phyloP scores from a whole-genome alignment of 2,329 filamentous ascomycete genomes.

The Clonostachys sp. region DNA sequence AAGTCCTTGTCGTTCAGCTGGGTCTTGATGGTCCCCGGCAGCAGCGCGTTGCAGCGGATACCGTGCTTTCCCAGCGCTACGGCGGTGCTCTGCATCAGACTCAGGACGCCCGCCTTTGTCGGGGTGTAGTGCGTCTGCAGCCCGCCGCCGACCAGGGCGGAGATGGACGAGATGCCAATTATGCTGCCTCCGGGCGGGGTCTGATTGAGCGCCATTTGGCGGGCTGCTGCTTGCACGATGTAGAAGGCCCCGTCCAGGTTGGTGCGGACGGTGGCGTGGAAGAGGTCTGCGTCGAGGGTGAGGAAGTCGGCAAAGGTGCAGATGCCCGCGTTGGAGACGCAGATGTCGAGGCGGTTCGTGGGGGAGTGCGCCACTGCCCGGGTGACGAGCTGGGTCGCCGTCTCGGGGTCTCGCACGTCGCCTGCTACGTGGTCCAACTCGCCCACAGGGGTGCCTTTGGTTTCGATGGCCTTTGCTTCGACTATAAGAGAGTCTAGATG shows the following conservation, averaged over 20 bases:
- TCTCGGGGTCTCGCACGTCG: slow-evolving; percentile 72
- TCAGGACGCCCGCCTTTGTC: slow-evolving; percentile 78
- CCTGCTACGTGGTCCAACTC: slow-evolving; percentile 65
- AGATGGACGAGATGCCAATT: slow-evolving; percentile 71
- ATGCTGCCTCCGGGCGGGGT: slow-evolving; percentile 70
- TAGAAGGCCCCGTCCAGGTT: slow-evolving; percentile 91
- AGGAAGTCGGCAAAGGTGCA: slow-evolving; percentile 88
- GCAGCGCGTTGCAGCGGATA: slow-evolving; percentile 77
- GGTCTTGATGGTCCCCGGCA: slow-evolving; percentile 80
- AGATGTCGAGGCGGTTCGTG: slow-evolving; percentile 60
- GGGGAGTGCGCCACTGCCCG: slow-evolving; percentile 51
- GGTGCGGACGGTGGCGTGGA: slow-evolving; percentile 66
- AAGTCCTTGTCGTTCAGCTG: slow-evolving; percentile 83
- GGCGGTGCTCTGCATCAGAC: slow-evolving; percentile 78
- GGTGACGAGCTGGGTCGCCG: slow-evolving; percentile 63
- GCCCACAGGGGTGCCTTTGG: slow-evolving; percentile 40
- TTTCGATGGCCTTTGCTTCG: slow-evolving; percentile 42
- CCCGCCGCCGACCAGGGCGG: slow-evolving; percentile 72
- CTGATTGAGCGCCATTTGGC: slow-evolving; percentile 68
- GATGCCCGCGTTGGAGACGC: slow-evolving; percentile 84
- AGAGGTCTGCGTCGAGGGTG: slow-evolving; percentile 65
- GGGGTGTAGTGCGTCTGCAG: slow-evolving; percentile 83
- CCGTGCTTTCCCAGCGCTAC: slow-evolving; percentile 71
- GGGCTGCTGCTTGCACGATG: slow-evolving; percentile 76
- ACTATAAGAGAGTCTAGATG: slow-evolving; percentile 49